Evolutionary conservation across 805 yeast genomes (phyloP).

Genomic region (Kazachstania africana): DNA sequence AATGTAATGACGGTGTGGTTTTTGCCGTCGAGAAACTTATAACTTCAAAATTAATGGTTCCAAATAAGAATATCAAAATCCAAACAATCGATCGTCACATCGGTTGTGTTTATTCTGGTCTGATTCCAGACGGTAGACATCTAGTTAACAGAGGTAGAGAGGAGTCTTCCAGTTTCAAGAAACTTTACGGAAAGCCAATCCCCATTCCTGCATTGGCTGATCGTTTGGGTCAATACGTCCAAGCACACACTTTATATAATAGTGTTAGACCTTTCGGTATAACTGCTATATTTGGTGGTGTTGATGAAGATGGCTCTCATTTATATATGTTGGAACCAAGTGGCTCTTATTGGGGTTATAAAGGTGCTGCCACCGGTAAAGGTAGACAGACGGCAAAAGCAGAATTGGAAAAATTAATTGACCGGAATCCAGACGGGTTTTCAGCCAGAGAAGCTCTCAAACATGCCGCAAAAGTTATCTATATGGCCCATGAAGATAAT

Average conservation of each 20-base stretch:
- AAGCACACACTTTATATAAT: conserved; percentile 89
- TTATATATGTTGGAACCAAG: conserved; percentile 96
- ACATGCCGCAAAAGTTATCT: conserved; percentile 87
- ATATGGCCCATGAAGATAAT: conserved; percentile 92
- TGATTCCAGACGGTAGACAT: conserved; percentile 94
- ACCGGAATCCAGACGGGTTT: conserved; percentile 35
- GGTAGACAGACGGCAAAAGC: conserved; percentile 98
- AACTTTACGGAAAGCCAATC: conserved; percentile 63
- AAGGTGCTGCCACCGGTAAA: conserved; percentile 95
- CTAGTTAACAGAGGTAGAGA: conserved; percentile 86
- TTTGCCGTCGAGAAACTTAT: conserved; percentile 93
- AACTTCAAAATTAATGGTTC: conserved; percentile 76
- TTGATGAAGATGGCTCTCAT: conserved; percentile 83
- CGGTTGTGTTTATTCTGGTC: conserved; percentile 91
- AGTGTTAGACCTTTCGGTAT: conserved; percentile 98
- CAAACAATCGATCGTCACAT: conserved; percentile 89
- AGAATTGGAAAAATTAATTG: conserved; percentile 74
- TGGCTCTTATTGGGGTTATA: conserved; percentile 95
- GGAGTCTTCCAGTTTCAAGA: conserved; percentile 72
- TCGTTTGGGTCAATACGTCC: conserved; percentile 82
- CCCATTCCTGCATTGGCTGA: conserved; percentile 75
- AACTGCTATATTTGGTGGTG: conserved; percentile 85
- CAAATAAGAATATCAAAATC: conserved; percentile 79
- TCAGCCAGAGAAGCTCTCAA: conserved; percentile 75
- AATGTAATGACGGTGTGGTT: conserved; percentile 88